Evolutionary conservation across 2,329 filamentous ascomycete genomes (phyloP).

Genomic region (Monosporascus sp.): DNA sequence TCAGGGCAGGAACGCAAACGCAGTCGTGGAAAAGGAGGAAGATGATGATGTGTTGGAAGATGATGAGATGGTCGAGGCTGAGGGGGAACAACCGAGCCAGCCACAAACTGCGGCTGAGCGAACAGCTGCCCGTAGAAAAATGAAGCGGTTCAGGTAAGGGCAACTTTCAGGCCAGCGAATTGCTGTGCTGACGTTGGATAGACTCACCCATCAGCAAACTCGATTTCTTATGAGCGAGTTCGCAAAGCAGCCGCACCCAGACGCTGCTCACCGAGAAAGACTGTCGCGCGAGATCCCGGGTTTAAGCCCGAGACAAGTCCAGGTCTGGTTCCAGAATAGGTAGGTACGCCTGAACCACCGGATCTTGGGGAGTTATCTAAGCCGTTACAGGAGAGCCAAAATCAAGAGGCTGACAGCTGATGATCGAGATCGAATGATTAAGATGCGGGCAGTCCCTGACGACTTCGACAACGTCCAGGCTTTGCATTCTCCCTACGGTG

Average conservation of each 20-base stretch:
- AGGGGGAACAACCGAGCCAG: conserved; percentile 30
- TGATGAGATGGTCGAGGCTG: conserved; percentile 46
- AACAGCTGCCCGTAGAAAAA: conserved; percentile 50
- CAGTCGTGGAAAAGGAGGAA: conserved; percentile 38
- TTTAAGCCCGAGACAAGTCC: conserved; percentile 84
- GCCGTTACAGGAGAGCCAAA: conserved; percentile 53
- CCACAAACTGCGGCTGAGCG: conserved; percentile 41
- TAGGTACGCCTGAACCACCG: conserved; percentile 36
- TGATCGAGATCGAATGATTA: conserved; percentile 65
- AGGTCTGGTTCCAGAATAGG: conserved; percentile 99
- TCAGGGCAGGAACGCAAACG: conserved; percentile 33
- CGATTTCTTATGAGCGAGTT: conserved; percentile 97
- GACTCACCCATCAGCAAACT: conserved; percentile 94
- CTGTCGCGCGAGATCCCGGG: conserved; percentile 88
- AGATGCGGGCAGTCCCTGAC: conserved; percentile 65
- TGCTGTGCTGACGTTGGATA: conserved; percentile 37
- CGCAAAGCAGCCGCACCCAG: conserved; percentile 87
- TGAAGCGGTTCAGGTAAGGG: conserved; percentile 73
- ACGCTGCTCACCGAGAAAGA: conserved; percentile 82
- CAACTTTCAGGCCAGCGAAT: background rate
- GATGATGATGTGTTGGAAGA: conserved; percentile 51
- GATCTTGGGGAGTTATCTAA: conserved; percentile 18
- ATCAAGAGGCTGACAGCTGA: conserved; percentile 67
- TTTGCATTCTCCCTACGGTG: conserved; percentile 61
- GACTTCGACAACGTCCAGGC: conserved; percentile 67